These are phyloP conservation scores for Heterobasidion occidentale DNA, from an alignment of 1,284 basidiomycete genomes.

Conservation along the genomic window DNA sequence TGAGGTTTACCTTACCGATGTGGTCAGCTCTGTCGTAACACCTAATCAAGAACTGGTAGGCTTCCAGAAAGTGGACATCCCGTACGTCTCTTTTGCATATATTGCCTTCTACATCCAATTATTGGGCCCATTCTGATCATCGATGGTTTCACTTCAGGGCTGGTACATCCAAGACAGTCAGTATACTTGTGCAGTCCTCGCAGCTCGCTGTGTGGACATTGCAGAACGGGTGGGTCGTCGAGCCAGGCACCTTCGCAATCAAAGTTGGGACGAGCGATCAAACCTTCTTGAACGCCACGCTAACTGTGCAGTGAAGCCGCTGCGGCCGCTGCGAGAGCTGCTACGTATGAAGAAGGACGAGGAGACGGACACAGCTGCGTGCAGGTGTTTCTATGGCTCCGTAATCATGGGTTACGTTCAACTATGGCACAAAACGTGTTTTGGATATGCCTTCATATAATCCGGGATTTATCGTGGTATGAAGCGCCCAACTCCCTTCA, in stretches of 20 bases:
- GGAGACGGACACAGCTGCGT: too few relatives aligned
- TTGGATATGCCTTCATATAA: too few relatives aligned
- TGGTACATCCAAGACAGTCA: constrained; percentile 40
- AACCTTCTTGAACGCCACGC: constrained; percentile 36
- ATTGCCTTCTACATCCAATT: neutral
- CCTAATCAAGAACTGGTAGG: constrained; percentile 56
- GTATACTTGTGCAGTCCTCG: constrained; percentile 37
- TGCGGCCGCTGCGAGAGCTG: too few relatives aligned
- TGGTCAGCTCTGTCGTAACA: constrained; percentile 55
- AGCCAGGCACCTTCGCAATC: constrained; percentile 51
- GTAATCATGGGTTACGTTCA: too few relatives aligned
- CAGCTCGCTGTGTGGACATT: constrained; percentile 53
- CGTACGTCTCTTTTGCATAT: constrained; percentile 30
- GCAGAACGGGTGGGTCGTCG: constrained; percentile 45
- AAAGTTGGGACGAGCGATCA: constrained; percentile 58
- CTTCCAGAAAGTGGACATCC: constrained; percentile 51
- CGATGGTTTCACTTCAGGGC: constrained; percentile 25
- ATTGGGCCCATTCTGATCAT: neutral
- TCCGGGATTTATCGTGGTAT: too few relatives aligned
- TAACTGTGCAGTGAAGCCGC: constrained; percentile 30
- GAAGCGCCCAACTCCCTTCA: too few relatives aligned
- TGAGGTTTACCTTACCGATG: constrained; percentile 55
- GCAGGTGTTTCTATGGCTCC: too few relatives aligned
- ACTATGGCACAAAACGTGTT: too few relatives aligned
- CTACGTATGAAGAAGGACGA: too few relatives aligned